These are phyloP conservation scores for Neocucurbitaria cava DNA, from an alignment of 2,329 filamentous ascomycete species.

Conservation along the genomic window DNA sequence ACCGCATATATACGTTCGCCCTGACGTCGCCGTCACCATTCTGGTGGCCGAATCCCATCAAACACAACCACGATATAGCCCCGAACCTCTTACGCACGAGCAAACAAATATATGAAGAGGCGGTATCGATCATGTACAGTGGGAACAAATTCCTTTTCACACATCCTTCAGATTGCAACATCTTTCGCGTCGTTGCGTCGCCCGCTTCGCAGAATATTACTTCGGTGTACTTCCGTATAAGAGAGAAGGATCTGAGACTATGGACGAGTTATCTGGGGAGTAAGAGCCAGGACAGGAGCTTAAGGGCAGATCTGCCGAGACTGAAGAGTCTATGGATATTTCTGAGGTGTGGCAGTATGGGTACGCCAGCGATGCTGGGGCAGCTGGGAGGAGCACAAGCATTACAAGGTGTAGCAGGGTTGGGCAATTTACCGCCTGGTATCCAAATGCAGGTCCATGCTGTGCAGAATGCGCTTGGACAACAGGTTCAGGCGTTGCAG, in stretches of 20 bases:
- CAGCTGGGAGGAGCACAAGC: conserved; percentile 3
- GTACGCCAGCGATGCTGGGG: conserved; percentile 16
- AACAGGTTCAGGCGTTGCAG: conserved; percentile 35
- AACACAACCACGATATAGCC: conserved; percentile 25
- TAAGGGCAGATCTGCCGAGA: conserved; percentile 44
- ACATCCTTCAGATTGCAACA: conserved; percentile 50
- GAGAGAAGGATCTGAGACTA: conserved; percentile 45
- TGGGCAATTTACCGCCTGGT: conserved; percentile 15
- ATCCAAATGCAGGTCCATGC: conserved; percentile 33
- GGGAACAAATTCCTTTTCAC: conserved; percentile 48
- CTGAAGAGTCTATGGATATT: conserved; percentile 47
- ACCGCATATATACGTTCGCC: conserved; percentile 43
- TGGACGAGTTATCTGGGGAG: conserved; percentile 49
- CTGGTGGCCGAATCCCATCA: conserved; percentile 40
- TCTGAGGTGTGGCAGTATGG: conserved; percentile 35
- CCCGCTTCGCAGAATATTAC: conserved; percentile 35
- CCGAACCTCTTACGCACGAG: conserved; percentile 37
- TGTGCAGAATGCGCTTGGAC: conserved; percentile 32
- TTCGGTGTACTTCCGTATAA: conserved; percentile 44
- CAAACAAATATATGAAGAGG: conserved; percentile 42
- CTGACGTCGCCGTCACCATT: conserved; percentile 41
- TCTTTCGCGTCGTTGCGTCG: conserved; percentile 47
- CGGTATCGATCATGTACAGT: conserved; percentile 44
- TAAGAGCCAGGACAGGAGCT: conserved; percentile 33
- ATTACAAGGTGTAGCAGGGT: conserved; percentile 5